Percentiles rank a stretch among this genome's conserved stretches.
phyloP scores from a whole-genome alignment of 306 rosid genomes.

The Dicorynia guianensis region DNA sequence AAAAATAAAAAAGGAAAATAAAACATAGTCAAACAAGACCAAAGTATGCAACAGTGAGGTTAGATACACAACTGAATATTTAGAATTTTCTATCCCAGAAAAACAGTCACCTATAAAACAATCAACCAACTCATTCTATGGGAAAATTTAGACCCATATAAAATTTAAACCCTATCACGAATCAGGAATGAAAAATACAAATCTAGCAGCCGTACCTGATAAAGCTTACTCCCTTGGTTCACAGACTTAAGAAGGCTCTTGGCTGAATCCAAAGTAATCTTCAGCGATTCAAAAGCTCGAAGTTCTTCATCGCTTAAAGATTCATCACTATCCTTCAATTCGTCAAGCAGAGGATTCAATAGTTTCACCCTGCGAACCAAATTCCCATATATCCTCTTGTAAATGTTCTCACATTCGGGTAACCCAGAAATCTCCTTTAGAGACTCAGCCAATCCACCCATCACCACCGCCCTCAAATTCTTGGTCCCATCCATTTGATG shows the following conservation, averaged over 20 bases:
- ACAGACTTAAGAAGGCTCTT: conserved; percentile 60
- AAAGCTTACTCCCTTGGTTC: conserved; percentile 84
- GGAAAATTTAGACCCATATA: conserved; percentile 11
- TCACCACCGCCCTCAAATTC: conserved; percentile 41
- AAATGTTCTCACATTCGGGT: conserved; percentile 75
- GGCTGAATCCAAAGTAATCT: conserved; percentile 73
- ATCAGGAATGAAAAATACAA: background rate
- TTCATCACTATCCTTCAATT: conserved; percentile 72
- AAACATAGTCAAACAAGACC: background rate
- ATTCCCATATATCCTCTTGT: conserved; percentile 72
- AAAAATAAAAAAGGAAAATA: background rate
- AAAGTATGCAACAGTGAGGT: background rate
- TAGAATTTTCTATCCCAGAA: background rate
- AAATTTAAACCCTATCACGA: background rate
- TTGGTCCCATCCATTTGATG: conserved; percentile 63
- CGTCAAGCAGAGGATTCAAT: conserved; percentile 91
- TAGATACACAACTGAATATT: conserved; percentile 12
- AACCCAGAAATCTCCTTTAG: conserved; percentile 69
- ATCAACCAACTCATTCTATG: background rate
- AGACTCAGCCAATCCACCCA: conserved; percentile 64
- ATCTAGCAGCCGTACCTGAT: conserved; percentile 59
- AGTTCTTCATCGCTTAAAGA: conserved; percentile 59
- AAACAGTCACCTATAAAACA: conserved; percentile 17
- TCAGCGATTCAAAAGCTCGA: conserved; percentile 65
- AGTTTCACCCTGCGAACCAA: conserved; percentile 84